Evolutionary conservation across 106 monocot species (phyloP), one percentile per base, ranked within the genome.

Genomic region (Vanilla planifolia): DNA sequence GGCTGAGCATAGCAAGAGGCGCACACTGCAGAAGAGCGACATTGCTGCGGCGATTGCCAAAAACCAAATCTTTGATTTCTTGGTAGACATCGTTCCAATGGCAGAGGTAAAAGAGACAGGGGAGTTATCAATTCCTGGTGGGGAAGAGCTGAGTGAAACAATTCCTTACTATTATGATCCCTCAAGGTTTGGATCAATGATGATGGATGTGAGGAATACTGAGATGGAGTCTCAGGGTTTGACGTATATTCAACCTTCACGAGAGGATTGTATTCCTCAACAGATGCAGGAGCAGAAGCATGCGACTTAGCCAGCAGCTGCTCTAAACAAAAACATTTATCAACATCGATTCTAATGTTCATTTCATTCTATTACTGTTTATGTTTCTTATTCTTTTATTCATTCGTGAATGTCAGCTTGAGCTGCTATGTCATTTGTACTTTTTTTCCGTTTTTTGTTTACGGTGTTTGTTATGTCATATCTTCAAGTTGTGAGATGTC

Each of bases 11-110:
- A 83, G 75, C 56, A 83, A 83, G 68, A 51, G 83, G 53, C 62
- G 78, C 27, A 83, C 83, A 0, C 47, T 83, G 8, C 75, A 74
- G 68, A 83, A 78, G 75, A 83, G 78, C 60, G 78, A 83, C 35
- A 75, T 83, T 16, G 71, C 78, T 34, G 70, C 71, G 22, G 78
- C 83, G 4, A 78, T 77, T 30, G 77, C 83, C 2, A 69, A 67
- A 43, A 74, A 73, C 8, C 74, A 74, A 22, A 63, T 74, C 30
- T 78, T 77, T 74, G 83, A 83, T 40, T 83, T 83, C 67, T 61
- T 83, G 45, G 74, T 83, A 2, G 83, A 83, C 40, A 83, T 83
- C 42, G 77, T 83, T 40, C 83, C 77, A 1, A 77, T 74, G 33
- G 83, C 78, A 48, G 83, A 83, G 40, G 30, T 68, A n/a, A 78